Conservation (phyloP, 2,329 filamentous ascomycete species). For the Xylariaceae sp. region DNA sequence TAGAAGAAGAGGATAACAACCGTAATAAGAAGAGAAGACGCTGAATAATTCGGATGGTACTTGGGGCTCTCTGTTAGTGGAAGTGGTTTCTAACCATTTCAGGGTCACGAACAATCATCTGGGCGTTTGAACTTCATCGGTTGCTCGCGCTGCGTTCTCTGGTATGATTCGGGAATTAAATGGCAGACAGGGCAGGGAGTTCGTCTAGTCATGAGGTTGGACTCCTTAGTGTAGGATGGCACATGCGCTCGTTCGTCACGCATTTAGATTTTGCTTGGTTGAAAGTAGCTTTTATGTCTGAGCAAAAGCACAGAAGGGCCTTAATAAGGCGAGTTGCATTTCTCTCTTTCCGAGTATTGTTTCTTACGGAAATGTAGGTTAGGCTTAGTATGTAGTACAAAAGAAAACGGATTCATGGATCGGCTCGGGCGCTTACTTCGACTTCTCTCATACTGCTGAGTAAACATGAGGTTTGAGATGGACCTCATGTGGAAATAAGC, state of each 20-base stretch:
- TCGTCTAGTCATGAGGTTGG: neutral
- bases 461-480: too few species aligned
- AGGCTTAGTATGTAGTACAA: too few species aligned
- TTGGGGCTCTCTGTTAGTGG: neutral
- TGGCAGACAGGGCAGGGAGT: neutral
- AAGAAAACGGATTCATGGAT: too few species aligned
- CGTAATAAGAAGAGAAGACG: slow-evolving; percentile 72
- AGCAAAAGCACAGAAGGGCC: too few species aligned
- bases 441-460: too few species aligned
- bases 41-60: slow-evolving; percentile 28
- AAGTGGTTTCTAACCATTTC: neutral
- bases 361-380: too few species aligned
- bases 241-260: neutral
- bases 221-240: neutral
- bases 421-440: too few species aligned
- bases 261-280: neutral
- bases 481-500: too few species aligned
- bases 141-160: slow-evolving; percentile 3
- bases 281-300: too few species aligned
- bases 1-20: slow-evolving; percentile 79
- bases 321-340: too few species aligned
- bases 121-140: neutral
- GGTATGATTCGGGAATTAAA: slow-evolving; percentile 8
- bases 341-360: too few species aligned
- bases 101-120: neutral